Evolutionary conservation across 176 grass and related monocot species (phyloP).

Genomic region (Carex littledalei): DNA sequence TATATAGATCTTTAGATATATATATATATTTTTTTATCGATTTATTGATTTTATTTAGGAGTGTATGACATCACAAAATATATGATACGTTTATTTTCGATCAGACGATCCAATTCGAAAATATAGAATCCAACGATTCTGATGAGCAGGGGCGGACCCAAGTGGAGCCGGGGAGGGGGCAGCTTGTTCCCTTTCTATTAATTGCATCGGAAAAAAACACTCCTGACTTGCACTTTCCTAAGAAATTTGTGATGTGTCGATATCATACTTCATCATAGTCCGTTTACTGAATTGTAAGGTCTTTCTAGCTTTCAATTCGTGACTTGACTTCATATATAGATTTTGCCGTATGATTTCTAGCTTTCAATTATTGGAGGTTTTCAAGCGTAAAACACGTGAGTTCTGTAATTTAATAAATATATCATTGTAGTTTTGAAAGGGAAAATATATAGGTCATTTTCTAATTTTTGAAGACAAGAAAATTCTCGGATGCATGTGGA

Average conservation of each 20-base stretch:
- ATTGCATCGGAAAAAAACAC: too few species aligned
- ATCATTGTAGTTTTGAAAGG: too few species aligned
- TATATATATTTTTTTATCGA: not conserved
- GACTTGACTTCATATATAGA: constrained; percentile 1
- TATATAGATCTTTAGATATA: not conserved
- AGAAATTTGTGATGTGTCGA: not conserved
- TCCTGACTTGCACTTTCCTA: not conserved
- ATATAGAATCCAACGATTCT: too few species aligned
- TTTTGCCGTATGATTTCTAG: not conserved
- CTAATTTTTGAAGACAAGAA: not conserved
- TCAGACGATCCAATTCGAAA: too few species aligned
- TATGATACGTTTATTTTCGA: too few species aligned
- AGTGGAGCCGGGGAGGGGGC: too few species aligned
- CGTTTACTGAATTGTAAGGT: not conserved
- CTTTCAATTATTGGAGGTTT: too few species aligned
- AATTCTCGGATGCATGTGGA: not conserved
- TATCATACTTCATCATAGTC: not conserved
- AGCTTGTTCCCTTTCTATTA: too few species aligned
- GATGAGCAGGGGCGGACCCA: too few species aligned
- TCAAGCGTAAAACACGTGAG: too few species aligned
- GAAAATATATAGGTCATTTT: too few species aligned
- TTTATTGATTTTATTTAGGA: not conserved
- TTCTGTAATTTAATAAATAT: too few species aligned
- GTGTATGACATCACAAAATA: not conserved
- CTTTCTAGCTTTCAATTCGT: not conserved